phyloP scores from a whole-genome alignment of 164 flowering plant species.

The Protea cynaroides region DNA sequence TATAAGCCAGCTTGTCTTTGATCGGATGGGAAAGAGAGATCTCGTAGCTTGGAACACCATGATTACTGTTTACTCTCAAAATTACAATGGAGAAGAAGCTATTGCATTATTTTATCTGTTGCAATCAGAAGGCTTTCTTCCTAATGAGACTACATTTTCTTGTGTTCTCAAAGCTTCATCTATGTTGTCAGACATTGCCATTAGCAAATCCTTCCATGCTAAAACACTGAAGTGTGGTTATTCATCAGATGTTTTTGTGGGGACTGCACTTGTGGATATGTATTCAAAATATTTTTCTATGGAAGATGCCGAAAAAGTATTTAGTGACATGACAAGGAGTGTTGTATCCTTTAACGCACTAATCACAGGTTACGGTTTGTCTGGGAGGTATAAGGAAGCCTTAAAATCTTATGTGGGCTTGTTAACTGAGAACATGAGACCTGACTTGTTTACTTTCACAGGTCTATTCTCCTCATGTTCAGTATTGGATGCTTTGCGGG shows the following conservation, averaged over 20 bases:
- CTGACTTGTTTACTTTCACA: conserved; percentile 20
- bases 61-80: conserved; percentile 21
- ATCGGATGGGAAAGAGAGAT: conserved; percentile 19
- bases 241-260: conserved; percentile 17
- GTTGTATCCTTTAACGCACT: conserved; percentile 27
- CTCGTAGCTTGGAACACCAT: conserved; percentile 28
- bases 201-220: conserved; percentile 21
- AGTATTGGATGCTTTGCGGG: conserved; percentile 10
- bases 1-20: conserved; percentile 17
- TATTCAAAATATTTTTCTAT: conserved; percentile 22
- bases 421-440: conserved; percentile 12
- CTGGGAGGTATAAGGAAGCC: conserved; percentile 15
- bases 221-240: conserved; percentile 16
- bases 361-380: conserved; percentile 21
- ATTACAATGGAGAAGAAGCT: conserved; percentile 21
- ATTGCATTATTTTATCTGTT: conserved; percentile 17
- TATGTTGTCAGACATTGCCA: conserved; percentile 13
- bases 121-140: conserved; percentile 15
- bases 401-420: conserved; percentile 10
- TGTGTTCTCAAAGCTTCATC: conserved; percentile 21
- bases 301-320: conserved; percentile 20
- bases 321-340: conserved; percentile 14
- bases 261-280: conserved; percentile 27
- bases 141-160: conserved; percentile 19
- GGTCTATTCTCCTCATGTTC: conserved; percentile 21